Base-by-base conservation (phyloP, 192 early-diverging fungal species). In the Linnemannia hyalina region DNA sequence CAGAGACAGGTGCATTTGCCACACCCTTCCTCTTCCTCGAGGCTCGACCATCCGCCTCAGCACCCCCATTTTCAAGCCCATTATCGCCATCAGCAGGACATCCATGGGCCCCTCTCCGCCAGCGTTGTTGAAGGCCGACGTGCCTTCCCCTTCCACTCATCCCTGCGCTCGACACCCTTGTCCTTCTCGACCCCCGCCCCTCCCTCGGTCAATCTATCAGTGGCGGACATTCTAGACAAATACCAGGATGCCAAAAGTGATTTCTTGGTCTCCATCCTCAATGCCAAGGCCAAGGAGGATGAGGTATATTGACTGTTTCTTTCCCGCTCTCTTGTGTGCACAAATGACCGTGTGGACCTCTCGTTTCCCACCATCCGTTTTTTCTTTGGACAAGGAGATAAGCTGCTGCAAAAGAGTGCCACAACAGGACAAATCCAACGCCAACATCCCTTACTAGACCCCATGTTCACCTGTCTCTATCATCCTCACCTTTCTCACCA, bases 181-280 rank as follows among this genome's bases (percentile, higher is more conserved):
- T 69, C 69, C 6, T 70, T 44, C 29, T 76, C 83, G 11, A 72
- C 69, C 41, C n/a, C 68, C 1, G 41, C 72, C 10, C 41, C 69
- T 6, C 41, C 74, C 49, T 40, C 40, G 44, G 68, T 44, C 22
- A 70, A 23, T 38, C 41, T 86, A 49, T 78, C 84, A 16, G 84
- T 86, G 1, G 44, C 79, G 3, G 84, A 86, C 36, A 86, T 86
- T 63, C 76, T 86, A 26, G 84, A 86, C 42, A 75, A 80, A 49
- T 86, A 86, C 35, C 78, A 81, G 23, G 84, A 86, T 86, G 84
- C 84, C 52, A 86, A 72, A 73, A 86, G 78, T 16, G 84, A 86
- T 35, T 86, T 86, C n/a, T 70, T 86, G 63, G 72, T 81, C n/a
- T 74, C 80, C 22, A 75, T 86, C 23, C 44, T 86, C 20, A 86